These are phyloP conservation scores for Rhodotorula sp. DNA, from an alignment of 1,284 basidiomycete species.

Conservation along the genomic window DNA sequence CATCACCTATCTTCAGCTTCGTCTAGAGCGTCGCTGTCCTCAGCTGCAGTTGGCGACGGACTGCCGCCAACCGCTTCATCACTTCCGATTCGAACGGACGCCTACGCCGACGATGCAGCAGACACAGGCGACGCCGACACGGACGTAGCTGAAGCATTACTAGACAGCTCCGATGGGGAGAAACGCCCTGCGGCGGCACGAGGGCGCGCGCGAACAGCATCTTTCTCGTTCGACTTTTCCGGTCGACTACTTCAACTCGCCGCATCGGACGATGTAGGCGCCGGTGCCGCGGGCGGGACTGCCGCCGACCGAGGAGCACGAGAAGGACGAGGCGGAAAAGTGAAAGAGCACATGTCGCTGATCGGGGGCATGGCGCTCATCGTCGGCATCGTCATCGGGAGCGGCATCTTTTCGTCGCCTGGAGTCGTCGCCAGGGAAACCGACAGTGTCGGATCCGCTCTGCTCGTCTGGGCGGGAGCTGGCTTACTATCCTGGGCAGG, in stretches of 20 bases:
- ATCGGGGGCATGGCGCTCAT: slow-evolving; percentile 27
- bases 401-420: slow-evolving; percentile 89
- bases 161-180: neutral
- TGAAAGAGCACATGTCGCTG: slow-evolving; percentile 24
- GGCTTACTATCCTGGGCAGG: slow-evolving; percentile 86
- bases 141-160: neutral
- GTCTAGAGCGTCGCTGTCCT: neutral
- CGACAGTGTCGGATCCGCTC: slow-evolving; percentile 53
- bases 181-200: neutral
- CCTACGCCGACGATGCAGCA: slow-evolving; percentile 13
- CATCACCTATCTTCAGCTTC: neutral
- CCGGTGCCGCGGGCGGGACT: neutral
- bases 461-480: slow-evolving; percentile 43
- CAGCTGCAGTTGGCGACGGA: neutral
- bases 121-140: slow-evolving; percentile 7
- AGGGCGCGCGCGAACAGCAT: slow-evolving; percentile 8
- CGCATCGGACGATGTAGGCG: slow-evolving; percentile 10
- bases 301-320: neutral
- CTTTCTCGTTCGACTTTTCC: slow-evolving; percentile 26
- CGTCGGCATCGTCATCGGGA: slow-evolving; percentile 47
- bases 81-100: slow-evolving; percentile 14
- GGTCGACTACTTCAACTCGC: slow-evolving; percentile 13
- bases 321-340: neutral
- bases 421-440: slow-evolving; percentile 72
- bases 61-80: neutral